Percentiles rank a stretch among this genome's conserved stretches.
These are phyloP conservation scores for Vitis rupestris DNA, from an alignment of 164 flowering plant species.

Conservation along the genomic window DNA sequence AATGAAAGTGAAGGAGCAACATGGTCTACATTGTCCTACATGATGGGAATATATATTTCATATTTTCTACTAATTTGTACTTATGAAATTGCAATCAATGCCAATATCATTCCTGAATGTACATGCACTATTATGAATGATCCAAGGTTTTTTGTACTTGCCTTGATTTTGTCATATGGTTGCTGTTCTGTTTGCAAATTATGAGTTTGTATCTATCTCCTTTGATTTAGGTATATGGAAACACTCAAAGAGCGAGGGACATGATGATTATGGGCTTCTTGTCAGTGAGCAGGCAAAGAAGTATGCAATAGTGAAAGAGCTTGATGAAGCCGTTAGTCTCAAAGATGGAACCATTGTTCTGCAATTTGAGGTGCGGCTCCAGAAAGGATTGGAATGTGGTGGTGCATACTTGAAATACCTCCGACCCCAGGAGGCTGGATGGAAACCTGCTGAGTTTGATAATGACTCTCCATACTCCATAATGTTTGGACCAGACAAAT, in stretches of 20 bases:
- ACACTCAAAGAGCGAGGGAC: constrained; percentile 72
- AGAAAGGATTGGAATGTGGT: constrained; percentile 80
- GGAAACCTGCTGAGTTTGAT: constrained; percentile 61
- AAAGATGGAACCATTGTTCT: constrained; percentile 57
- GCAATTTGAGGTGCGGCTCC: constrained; percentile 70
- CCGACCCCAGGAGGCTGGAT: constrained; percentile 70
- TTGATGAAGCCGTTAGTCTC: constrained; percentile 45
- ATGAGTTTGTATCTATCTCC: no score
- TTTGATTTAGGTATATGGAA: constrained; percentile 66
- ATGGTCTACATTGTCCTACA: no score
- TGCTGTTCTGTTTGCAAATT: no score
- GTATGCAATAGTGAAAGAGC: constrained; percentile 71
- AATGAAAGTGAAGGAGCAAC: no score
- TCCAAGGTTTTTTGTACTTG: no score
- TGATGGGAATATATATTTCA: no score
- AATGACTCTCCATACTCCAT: constrained; percentile 74
- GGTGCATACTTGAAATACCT: constrained; percentile 81
- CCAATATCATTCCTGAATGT: no score
- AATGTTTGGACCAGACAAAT: constrained; percentile 89
- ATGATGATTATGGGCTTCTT: constrained; percentile 80
- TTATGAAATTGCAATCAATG: no score
- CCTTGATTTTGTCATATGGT: no score
- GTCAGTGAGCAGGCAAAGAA: constrained; percentile 76
- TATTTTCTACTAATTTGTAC: no score
- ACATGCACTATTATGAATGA: no score